phyloP scores from a whole-genome alignment of 352 stramenopile genomes.

The Albugo laibachii region DNA sequence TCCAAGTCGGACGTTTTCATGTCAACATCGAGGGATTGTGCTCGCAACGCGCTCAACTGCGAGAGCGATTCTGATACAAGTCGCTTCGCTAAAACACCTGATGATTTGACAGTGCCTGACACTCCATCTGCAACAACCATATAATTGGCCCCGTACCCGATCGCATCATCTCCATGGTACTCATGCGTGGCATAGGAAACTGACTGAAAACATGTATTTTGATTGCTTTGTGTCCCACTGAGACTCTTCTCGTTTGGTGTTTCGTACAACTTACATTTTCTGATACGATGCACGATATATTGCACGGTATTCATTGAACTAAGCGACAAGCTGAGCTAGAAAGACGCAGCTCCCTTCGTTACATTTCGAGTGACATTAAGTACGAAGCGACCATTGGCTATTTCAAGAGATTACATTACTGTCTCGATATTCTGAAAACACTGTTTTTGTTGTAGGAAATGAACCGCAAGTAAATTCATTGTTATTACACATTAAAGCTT shows the following conservation, averaged over 20 bases:
- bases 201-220: slow-evolving; percentile 32
- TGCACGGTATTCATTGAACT: slow-evolving; percentile 30
- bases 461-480: too few relatives aligned
- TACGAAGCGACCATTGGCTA: too few relatives aligned
- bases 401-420: too few relatives aligned
- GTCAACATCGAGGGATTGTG: slow-evolving; percentile 16
- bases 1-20: slow-evolving; percentile 41
- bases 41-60: slow-evolving; percentile 44
- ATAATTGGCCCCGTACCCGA: slow-evolving; percentile 66
- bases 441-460: too few relatives aligned
- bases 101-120: slow-evolving; percentile 70
- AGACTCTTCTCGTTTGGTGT: too few relatives aligned
- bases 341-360: too few relatives aligned
- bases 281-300: slow-evolving; percentile 55
- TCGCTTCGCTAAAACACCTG: slow-evolving; percentile 50
- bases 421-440: too few relatives aligned
- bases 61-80: slow-evolving; percentile 60
- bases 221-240: too few relatives aligned
- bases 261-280: slow-evolving; percentile 9
- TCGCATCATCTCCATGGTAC: slow-evolving; percentile 72
- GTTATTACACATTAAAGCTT: too few relatives aligned
- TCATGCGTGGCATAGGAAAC: slow-evolving; percentile 52
- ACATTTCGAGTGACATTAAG: too few relatives aligned
- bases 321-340: too few relatives aligned
- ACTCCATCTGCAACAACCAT: slow-evolving; percentile 77